These are phyloP conservation scores for Yamadazyma philogaea DNA, from an alignment of 805 yeast genomes.

Conservation along the genomic window DNA sequence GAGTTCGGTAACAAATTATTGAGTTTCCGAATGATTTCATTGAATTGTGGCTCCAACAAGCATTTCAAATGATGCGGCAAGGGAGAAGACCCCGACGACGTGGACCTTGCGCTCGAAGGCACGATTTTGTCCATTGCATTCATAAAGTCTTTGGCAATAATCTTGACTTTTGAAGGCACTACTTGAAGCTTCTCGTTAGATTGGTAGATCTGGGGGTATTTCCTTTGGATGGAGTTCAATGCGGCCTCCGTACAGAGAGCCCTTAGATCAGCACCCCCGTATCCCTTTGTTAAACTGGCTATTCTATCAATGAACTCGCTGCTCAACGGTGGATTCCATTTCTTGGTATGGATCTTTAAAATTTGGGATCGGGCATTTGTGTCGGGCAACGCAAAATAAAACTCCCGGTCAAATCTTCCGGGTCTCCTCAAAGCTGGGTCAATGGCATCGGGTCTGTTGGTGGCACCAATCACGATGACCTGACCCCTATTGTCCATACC, in stretches of 20 bases:
- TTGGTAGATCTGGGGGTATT: conserved; percentile 88
- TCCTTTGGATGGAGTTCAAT: conserved; percentile 82
- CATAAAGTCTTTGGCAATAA: conserved; percentile 80
- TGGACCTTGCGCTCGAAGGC: conserved; percentile 88
- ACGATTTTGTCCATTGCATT: conserved; percentile 80
- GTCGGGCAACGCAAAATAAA: conserved; percentile 93
- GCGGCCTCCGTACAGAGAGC: conserved; percentile 97
- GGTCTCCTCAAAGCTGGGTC: conserved; percentile 97
- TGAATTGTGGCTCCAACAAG: conserved; percentile 52
- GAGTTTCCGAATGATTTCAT: conserved; percentile 44
- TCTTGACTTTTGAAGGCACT: conserved; percentile 67
- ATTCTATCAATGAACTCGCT: conserved; percentile 58
- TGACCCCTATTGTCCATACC: conserved; percentile 99
- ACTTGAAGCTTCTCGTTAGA: conserved; percentile 70
- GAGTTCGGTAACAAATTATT: conserved; percentile 59
- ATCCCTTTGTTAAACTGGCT: conserved; percentile 85
- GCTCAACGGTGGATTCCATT: conserved; percentile 78
- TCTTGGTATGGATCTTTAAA: conserved; percentile 77
- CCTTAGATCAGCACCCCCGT: conserved; percentile 95
- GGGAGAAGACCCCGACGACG: conserved; percentile 71
- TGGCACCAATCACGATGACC: conserved; percentile 96
- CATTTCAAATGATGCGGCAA: conserved; percentile 72
- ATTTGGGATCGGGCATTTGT: conserved; percentile 73
- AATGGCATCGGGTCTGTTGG: conserved; percentile 96
- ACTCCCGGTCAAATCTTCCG: conserved; percentile 95